Conservation (phyloP, 331 rosid species). For the Quercus phellos region DNA sequence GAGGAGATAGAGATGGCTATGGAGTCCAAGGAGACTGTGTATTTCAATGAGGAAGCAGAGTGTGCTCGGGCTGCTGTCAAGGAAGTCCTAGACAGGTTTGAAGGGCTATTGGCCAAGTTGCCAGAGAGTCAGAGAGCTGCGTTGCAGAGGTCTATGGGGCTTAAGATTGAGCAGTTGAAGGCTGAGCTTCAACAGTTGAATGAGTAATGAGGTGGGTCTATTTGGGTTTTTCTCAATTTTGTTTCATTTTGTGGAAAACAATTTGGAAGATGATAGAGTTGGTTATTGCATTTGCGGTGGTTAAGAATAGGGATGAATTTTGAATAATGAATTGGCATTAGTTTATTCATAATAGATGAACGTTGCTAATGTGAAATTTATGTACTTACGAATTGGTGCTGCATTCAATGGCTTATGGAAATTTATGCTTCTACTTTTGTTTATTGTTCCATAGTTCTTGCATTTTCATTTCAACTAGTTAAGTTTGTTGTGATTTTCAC, state of each 20-base stretch:
- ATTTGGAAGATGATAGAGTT: neutral
- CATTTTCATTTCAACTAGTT: neutral
- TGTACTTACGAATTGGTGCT: neutral
- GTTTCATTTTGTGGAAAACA: neutral
- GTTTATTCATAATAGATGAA: neutral
- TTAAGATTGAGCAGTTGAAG: slow-evolving; percentile 85
- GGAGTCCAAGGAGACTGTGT: slow-evolving; percentile 94
- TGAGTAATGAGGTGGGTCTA: slow-evolving; percentile 51
- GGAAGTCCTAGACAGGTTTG: slow-evolving; percentile 54
- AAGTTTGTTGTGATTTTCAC: neutral
- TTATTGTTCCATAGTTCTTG: neutral
- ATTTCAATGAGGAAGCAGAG: slow-evolving; percentile 87
- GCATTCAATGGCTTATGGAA: neutral
- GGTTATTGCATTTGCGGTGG: neutral
- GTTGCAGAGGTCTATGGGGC: slow-evolving; percentile 80
- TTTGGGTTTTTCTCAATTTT: slow-evolving; percentile 2
- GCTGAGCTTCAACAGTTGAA: slow-evolving; percentile 78
- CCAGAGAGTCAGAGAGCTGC: slow-evolving; percentile 55
- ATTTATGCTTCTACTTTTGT: neutral
- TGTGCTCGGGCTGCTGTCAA: slow-evolving; percentile 78
- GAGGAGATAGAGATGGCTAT: slow-evolving; percentile 90
- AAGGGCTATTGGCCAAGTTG: slow-evolving; percentile 51
- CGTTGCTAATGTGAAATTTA: neutral
- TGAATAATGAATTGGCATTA: neutral
- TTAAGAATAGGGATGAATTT: neutral